These are phyloP conservation scores for Suhomyces guaymorum DNA, from an alignment of 1,139 yeast genomes.

Conservation along the genomic window DNA sequence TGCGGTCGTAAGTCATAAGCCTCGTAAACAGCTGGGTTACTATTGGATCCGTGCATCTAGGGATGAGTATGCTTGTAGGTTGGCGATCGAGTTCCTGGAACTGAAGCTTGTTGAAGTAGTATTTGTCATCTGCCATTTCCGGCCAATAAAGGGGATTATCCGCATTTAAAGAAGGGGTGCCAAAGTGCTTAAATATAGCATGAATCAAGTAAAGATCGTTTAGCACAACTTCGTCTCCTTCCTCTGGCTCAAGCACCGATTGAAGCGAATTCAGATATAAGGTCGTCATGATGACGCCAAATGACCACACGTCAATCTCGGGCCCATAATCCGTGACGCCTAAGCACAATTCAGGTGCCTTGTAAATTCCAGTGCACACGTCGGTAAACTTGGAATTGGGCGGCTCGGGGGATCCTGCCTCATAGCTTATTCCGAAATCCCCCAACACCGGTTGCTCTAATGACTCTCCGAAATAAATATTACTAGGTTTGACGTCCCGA, in stretches of 20 bases:
- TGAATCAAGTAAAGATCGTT: constrained; percentile 69
- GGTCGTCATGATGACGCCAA: constrained; percentile 68
- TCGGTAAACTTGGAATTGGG: constrained; percentile 57
- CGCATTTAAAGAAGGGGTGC: constrained; percentile 55
- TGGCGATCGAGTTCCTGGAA: constrained; percentile 23
- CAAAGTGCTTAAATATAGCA: constrained; percentile 63
- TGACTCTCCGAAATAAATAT: constrained; percentile 53
- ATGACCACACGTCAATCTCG: constrained; percentile 79
- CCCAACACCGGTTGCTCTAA: constrained; percentile 50
- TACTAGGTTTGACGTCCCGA: constrained; percentile 83
- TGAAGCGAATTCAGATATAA: constrained; percentile 51
- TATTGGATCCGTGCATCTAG: constrained; percentile 24
- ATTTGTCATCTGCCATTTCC: constrained; percentile 31
- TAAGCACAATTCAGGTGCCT: constrained; percentile 82
- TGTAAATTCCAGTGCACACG: constrained; percentile 73
- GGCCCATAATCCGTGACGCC: constrained; percentile 62
- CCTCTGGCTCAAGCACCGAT: constrained; percentile 36
- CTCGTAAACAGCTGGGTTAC: constrained; percentile 22
- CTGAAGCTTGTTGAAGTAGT: constrained; percentile 34
- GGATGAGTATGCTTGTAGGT: constrained; percentile 23
- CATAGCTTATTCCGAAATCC: constrained; percentile 80
- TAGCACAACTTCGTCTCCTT: constrained; percentile 33
- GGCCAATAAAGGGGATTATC: constrained; percentile 37
- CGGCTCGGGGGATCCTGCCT: constrained; percentile 47
- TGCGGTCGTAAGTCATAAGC: constrained; percentile 29